Conservation (phyloP, 2,329 filamentous ascomycete genomes). For the Catunica adiposa region DNA sequence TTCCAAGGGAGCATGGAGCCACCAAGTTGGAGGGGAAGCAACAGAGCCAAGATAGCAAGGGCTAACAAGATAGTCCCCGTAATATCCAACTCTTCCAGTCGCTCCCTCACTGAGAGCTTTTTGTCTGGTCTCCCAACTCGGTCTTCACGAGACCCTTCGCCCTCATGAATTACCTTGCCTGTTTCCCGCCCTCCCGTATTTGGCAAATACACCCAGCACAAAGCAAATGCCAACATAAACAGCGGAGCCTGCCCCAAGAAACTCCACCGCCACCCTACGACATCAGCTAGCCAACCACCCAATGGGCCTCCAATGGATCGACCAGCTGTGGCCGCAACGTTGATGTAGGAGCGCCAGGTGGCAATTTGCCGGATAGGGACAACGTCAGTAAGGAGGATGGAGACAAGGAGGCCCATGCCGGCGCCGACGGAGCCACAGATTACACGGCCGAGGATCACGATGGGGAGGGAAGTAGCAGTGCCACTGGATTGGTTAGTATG, state of each 20-base stretch:
- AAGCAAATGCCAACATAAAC: slow-evolving; percentile 35
- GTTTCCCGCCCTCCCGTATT: slow-evolving; percentile 11
- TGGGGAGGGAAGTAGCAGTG: slow-evolving; percentile 25
- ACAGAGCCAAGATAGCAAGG: slow-evolving; percentile 38
- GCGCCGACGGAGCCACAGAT: slow-evolving; percentile 36
- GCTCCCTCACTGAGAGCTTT: background rate
- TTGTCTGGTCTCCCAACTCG: too few relatives aligned
- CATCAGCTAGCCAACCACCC: slow-evolving; percentile 47
- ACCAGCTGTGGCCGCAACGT: slow-evolving; percentile 34
- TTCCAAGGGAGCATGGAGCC: slow-evolving; percentile 39
- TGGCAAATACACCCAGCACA: slow-evolving; percentile 37
- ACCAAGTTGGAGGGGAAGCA: slow-evolving; percentile 37
- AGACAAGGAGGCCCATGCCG: slow-evolving; percentile 33
- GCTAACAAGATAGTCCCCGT: slow-evolving; percentile 40
- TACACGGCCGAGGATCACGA: slow-evolving; percentile 33
- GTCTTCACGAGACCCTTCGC: background rate
- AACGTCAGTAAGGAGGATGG: slow-evolving; percentile 36
- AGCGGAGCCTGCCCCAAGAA: slow-evolving; percentile 47
- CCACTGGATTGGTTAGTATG: slow-evolving; percentile 9
- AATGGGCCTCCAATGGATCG: slow-evolving; percentile 35
- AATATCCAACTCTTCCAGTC: slow-evolving; percentile 30
- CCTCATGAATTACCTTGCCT: background rate
- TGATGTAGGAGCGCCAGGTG: slow-evolving; percentile 36
- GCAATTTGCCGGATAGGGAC: slow-evolving; percentile 36
- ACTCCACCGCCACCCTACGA: slow-evolving; percentile 51